Base-by-base conservation (phyloP, 768 basidiomycete genomes). In the Phanerochaete carnosa region DNA sequence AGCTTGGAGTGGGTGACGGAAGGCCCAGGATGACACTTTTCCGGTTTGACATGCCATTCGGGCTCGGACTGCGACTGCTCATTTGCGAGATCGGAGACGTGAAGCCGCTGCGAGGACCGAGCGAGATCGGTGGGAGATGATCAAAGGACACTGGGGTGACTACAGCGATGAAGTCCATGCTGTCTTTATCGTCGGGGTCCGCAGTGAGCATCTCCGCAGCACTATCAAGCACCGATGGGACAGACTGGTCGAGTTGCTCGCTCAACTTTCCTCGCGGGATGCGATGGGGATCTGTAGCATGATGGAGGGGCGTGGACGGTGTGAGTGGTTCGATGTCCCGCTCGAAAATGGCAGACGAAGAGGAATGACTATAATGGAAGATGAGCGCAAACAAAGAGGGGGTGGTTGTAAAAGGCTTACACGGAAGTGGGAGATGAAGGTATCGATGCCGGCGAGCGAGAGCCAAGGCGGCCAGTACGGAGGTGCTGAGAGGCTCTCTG, bases 271-370 rank as follows among this genome's bases (percentile, higher is more conserved):
- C 83, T 43, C 90, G 81, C 0, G 90, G 83, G 54, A 85, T 88
- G 29, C 87, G 83, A 70, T 92, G 91, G 0, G 91, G 90, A 68
- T 91, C 87, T 57, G 67, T 65, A 58, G 56, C 70, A 71, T 60
- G 80, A 74, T 25, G 74, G 71, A 65, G 78, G 64, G 77, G 66
- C 72, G 76, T 66, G 74, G 72, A 54, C 58, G 73, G 61, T 68
- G 80, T 33, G 74, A 80, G 65, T 70, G 87, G 87, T 65, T 94
- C 93, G 64, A 95, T 93, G 71, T 95, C 93, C 35, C 93, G 85
- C 74, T 95, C 93, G 62, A 95, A 95, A 59, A 95, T 95, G 37
- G 93, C 92, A 0, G 92, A 94, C 0, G 90, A 91, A 0, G 90
- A 91, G 0, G 91, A 94, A 67, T 90, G 84, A 54, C 75, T 77